phyloP scores from a whole-genome alignment of 148 eudicot genomes.

The Chenopodium formosanum region DNA sequence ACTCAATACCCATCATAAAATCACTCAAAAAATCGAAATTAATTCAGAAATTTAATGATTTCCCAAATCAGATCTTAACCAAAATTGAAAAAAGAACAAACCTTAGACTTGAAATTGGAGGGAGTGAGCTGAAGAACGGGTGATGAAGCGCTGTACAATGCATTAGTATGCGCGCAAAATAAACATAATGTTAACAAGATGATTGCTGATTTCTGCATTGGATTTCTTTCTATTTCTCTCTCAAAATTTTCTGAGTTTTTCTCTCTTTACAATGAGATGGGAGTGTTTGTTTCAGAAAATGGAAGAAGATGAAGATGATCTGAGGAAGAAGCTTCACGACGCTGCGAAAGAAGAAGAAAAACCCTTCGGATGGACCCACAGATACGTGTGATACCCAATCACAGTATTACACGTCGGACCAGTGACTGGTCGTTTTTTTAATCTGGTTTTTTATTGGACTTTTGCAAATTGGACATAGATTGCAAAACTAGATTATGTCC shows the following conservation, averaged over 20 bases:
- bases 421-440: neutral
- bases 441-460: neutral
- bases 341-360: conserved; percentile 21
- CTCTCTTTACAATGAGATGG: neutral
- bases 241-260: neutral
- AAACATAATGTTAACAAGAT: conserved; percentile 11
- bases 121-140: conserved; percentile 86
- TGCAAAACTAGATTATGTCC: no score
- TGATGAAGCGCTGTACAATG: conserved; percentile 72
- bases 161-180: conserved; percentile 39
- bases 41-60: neutral
- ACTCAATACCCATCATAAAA: neutral
- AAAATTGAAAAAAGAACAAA: neutral
- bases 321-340: conserved; percentile 15
- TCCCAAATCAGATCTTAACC: neutral
- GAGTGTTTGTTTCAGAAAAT: neutral
- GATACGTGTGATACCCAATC: conserved; percentile 50
- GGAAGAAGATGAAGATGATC: conserved; percentile 2
- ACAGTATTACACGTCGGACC: conserved; percentile 25
- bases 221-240: neutral
- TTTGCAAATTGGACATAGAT: no score
- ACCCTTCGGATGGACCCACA: conserved; percentile 19
- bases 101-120: conserved; percentile 89
- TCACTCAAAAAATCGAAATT: neutral
- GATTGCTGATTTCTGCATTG: conserved; percentile 31